phyloP scores from a whole-genome alignment of 2,329 filamentous ascomycete species.

The Ophiostoma piceae region DNA sequence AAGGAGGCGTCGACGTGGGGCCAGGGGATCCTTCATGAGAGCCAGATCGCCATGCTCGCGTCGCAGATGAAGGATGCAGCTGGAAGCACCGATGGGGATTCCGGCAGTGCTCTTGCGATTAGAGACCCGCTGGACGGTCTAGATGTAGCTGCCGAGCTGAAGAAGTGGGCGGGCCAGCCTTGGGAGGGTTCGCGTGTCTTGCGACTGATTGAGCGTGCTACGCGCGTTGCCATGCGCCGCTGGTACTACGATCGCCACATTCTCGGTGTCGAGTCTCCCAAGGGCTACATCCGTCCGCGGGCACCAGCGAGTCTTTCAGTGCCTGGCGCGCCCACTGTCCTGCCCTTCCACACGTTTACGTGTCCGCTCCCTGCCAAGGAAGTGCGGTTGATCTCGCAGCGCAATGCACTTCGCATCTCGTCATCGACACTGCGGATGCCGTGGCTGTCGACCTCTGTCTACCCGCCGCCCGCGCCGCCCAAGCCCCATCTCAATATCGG shows the following conservation, averaged over 20 bases:
- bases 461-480: constrained; percentile 78
- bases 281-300: constrained; percentile 65
- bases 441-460: constrained; percentile 79
- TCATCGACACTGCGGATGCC: constrained; percentile 79
- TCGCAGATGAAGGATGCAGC: constrained; percentile 41
- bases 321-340: constrained; percentile 84
- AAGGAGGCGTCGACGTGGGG: constrained; percentile 85
- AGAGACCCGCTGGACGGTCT: constrained; percentile 25
- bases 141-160: constrained; percentile 40
- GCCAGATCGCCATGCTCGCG: constrained; percentile 47
- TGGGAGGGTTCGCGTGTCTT: constrained; percentile 88
- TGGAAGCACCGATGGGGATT: not conserved
- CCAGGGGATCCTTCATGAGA: constrained; percentile 58
- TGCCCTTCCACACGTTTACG: constrained; percentile 97
- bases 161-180: constrained; percentile 63
- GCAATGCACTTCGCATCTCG: constrained; percentile 89
- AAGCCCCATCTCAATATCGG: constrained; percentile 81
- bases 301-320: constrained; percentile 68
- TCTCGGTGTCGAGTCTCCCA: constrained; percentile 50
- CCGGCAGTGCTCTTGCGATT: not conserved
- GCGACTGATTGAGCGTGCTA: constrained; percentile 76
- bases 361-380: constrained; percentile 87
- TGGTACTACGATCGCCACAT: constrained; percentile 85
- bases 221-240: constrained; percentile 69
- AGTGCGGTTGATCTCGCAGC: constrained; percentile 87